Evolutionary conservation across 202 grass and related monocot species (phyloP), one percentile per base, ranked within the genome.

Genomic region (Saccharum hybrid): DNA sequence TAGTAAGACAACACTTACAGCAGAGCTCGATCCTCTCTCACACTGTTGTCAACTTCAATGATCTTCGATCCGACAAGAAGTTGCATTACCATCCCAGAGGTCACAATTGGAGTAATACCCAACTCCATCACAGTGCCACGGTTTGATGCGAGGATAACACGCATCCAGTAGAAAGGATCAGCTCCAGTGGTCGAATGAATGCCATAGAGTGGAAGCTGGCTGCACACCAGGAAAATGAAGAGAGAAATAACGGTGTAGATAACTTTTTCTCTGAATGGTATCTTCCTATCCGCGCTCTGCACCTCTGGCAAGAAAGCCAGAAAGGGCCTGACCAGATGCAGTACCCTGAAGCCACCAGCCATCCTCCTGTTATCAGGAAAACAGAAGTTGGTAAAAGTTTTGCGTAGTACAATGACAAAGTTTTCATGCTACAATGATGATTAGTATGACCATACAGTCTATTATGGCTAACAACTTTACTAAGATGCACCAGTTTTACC

Each of bases 151-250:
- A 96, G 93, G 82, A 96, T 96, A 70, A 92, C 93, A 21, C 93
- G 90, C 88, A 96, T 75, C 93, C 93, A 96, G 73, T 96, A 96
- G 68, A 96, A 96, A 74, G 93, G 93, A 85, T 96, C 93, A 56
- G 93, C 90, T 65, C 93, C 93, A 72, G 93, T 96, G 12, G 93
- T 96, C 4, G 93, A 93, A 84, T 96, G 93, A 54, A 96, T 96
- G 69, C 93, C 93, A 87, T 96, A 96, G 37, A 96, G 88, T 2
- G 93, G 93, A 19, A 96, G 88, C 78, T 96, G 93, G 28, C 88
- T 91, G 88, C 93, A 96, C 19, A 96, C 93, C 46, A 96, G 81
- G 70, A 89, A 96, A 76, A 96, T 96, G 74, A 96, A 96, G 63
- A 96, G 90, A 19, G 94, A 81, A 61, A 96, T 91, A 51, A 96